A percentile compares a stretch with the other conserved stretches of the same genome.
phyloP scores from a whole-genome alignment of 1,284 basidiomycete species.

The Ustilago loliicola region DNA sequence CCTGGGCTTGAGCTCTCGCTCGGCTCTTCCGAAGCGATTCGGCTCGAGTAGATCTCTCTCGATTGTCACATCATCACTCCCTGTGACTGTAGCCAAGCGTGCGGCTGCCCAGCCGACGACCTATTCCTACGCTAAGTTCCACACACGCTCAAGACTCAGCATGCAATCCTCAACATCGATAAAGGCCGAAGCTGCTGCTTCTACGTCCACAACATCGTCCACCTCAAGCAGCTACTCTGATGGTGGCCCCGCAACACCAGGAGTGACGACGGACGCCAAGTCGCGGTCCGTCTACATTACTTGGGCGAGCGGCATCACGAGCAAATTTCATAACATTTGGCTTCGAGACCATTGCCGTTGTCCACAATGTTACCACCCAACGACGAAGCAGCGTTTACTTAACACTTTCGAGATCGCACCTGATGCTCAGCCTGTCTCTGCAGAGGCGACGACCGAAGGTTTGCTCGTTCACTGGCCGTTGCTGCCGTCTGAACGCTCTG shows the following conservation, averaged over 20 bases:
- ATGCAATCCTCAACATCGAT: background rate
- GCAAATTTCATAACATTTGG: constrained; percentile 77
- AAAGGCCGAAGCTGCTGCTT: constrained; percentile 21
- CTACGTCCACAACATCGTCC: constrained; percentile 8
- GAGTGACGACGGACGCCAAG: constrained; percentile 30
- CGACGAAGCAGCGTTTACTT: constrained; percentile 89
- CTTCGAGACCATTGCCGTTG: constrained; percentile 90
- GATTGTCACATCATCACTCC: constrained; percentile 10
- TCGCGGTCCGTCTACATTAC: constrained; percentile 40
- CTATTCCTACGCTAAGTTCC: background rate
- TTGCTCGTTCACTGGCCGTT: constrained; percentile 76
- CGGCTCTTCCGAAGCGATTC: constrained; percentile 27
- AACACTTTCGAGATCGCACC: constrained; percentile 88
- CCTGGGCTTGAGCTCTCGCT: constrained; percentile 13
- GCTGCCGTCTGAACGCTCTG: constrained; percentile 38
- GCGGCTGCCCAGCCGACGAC: background rate
- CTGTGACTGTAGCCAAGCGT: background rate
- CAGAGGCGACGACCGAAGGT: constrained; percentile 77
- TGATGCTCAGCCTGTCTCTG: constrained; percentile 78
- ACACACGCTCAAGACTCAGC: constrained; percentile 16
- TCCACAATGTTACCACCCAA: constrained; percentile 84
- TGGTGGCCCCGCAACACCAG: constrained; percentile 29
- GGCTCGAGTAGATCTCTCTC: constrained; percentile 8
- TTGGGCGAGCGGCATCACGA: constrained; percentile 52
- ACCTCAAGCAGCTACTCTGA: constrained; percentile 28